Conservation (phyloP, 2,329 filamentous ascomycete genomes). For the Diplodia scrobiculata region DNA sequence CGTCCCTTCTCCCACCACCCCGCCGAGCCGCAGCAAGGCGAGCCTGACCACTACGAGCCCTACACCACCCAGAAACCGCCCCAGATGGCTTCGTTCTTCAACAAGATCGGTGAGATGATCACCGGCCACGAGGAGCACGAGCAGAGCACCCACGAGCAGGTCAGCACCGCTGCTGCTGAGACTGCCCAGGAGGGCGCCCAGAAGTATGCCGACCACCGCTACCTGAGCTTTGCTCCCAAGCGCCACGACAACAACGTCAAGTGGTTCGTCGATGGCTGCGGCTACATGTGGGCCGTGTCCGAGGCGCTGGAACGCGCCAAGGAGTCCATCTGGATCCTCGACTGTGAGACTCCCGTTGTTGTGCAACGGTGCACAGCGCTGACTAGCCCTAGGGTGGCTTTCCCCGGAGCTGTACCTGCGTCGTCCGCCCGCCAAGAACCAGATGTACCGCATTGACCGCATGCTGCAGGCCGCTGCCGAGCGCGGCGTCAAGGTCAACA, state of each 20-base stretch:
- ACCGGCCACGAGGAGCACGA: constrained; percentile 11
- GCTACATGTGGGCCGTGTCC: constrained; percentile 84
- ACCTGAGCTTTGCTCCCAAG: constrained; percentile 69
- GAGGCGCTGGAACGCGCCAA: constrained; percentile 74
- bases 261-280: constrained; percentile 84
- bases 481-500: constrained; percentile 78
- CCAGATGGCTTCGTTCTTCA: constrained; percentile 53
- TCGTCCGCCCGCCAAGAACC: constrained; percentile 76
- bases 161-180: constrained; percentile 34
- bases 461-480: constrained; percentile 81
- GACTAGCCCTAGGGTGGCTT: constrained; percentile 66
- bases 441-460: constrained; percentile 79
- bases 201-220: constrained; percentile 54
- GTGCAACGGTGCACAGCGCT: constrained; percentile 19
- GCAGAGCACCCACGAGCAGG: constrained; percentile 12
- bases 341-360: constrained; percentile 53
- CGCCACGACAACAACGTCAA: constrained; percentile 73
- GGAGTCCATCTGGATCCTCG: constrained; percentile 80
- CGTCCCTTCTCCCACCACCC: constrained; percentile 9
- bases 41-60: constrained; percentile 29
- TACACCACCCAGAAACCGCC: constrained; percentile 31
- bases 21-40: constrained; percentile 15
- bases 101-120: constrained; percentile 54
- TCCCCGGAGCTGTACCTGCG: constrained; percentile 86
- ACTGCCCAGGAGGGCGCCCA: constrained; percentile 41